Conservation (phyloP, 495 filamentous ascomycete species). For the Podospora fimiseda region DNA sequence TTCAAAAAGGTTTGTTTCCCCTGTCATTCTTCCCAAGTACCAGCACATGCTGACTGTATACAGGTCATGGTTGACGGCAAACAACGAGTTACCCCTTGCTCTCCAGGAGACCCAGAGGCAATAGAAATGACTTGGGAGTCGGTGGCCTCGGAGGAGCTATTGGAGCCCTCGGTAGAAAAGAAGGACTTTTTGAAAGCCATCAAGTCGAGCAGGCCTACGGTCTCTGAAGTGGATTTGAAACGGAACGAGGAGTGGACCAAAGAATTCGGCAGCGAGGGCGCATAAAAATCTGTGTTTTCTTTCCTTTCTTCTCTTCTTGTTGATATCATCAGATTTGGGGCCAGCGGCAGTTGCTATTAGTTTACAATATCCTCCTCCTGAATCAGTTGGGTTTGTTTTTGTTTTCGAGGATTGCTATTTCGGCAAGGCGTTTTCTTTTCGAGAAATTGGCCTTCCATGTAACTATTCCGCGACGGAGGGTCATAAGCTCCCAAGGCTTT, state of each 20-base stretch:
- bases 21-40: conserved; percentile 1
- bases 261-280: conserved; percentile 94
- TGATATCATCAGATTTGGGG: too few relatives aligned
- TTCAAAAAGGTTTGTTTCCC: conserved; percentile 73
- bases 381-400: too few relatives aligned
- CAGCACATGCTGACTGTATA: conserved; percentile 11
- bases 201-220: conserved; percentile 78
- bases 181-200: conserved; percentile 96
- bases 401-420: too few relatives aligned
- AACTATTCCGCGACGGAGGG: too few relatives aligned
- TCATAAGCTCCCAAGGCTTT: too few relatives aligned
- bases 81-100: conserved; percentile 84
- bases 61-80: conserved; percentile 67
- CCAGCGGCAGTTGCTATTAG: too few relatives aligned
- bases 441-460: too few relatives aligned
- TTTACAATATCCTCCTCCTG: too few relatives aligned
- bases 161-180: conserved; percentile 77
- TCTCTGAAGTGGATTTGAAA: conserved; percentile 74
- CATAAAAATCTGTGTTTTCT: too few relatives aligned
- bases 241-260: conserved; percentile 89
- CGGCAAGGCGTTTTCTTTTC: too few relatives aligned
- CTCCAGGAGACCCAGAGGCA: conserved; percentile 78
- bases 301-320: too few relatives aligned
- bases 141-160: conserved; percentile 70
- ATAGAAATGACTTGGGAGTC: conserved; percentile 91